Evolutionary conservation across 495 filamentous ascomycete genomes (phyloP).

Genomic region (Trichoderma orchidacearum): DNA sequence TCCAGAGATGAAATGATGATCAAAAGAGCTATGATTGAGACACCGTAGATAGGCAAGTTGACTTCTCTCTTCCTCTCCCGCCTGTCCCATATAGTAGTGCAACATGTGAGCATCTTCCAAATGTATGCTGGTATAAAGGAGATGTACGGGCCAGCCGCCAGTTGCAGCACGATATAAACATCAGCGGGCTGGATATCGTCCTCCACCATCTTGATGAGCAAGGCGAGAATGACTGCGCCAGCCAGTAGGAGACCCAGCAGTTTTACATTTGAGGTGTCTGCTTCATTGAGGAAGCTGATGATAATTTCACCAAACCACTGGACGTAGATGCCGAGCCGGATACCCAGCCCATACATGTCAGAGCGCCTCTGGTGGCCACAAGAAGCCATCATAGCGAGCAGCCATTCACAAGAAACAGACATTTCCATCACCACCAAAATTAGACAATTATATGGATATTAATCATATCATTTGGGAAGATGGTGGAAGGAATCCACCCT

Average conservation of each 20-base stretch:
- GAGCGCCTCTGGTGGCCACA: not conserved
- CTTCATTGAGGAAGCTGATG: conserved; percentile 9
- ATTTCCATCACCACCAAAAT: not conserved
- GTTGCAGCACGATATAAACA: conserved; percentile 15
- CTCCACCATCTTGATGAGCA: not conserved
- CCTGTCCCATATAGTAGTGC: conserved; percentile 13
- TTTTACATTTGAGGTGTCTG: conserved; percentile 6
- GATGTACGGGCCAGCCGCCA: conserved; percentile 14
- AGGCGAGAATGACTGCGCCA: not conserved
- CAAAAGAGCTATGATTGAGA: not conserved
- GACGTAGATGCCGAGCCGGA: conserved; percentile 10
- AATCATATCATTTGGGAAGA: no score
- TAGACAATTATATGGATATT: no score
- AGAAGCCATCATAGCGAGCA: not conserved
- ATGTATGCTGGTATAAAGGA: conserved; percentile 12
- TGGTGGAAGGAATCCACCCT: not conserved
- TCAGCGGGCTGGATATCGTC: not conserved
- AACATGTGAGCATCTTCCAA: conserved; percentile 11
- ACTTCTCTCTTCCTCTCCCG: not conserved
- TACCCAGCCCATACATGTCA: conserved; percentile 10
- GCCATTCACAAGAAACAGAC: not conserved
- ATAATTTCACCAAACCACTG: conserved; percentile 6
- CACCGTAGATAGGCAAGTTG: not conserved
- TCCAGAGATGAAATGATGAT: not conserved
- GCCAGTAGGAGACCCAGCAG: conserved; percentile 6